Percentiles rank a stretch among this genome's conserved stretches.
Conservation (phyloP, 495 filamentous ascomycete genomes). For the Neurospora tetraspora region DNA sequence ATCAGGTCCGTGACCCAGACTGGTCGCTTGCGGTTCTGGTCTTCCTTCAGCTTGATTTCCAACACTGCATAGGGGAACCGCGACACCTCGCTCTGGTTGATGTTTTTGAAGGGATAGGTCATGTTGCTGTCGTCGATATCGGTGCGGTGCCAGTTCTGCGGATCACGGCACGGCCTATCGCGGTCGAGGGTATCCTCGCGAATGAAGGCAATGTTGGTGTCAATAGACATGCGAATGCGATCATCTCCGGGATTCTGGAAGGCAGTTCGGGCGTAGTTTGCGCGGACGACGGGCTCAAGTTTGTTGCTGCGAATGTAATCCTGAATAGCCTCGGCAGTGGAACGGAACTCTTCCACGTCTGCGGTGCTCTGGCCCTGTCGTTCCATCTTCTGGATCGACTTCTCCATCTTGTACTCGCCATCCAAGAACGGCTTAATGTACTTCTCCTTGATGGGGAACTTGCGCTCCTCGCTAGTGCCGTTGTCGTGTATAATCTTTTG, state of each 20-base stretch:
- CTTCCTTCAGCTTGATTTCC: constrained; percentile 83
- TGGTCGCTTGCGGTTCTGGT: constrained; percentile 50
- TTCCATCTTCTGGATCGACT: constrained; percentile 74
- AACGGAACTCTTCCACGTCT: constrained; percentile 57
- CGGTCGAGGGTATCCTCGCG: constrained; percentile 80
- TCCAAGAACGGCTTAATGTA: constrained; percentile 83
- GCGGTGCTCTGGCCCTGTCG: constrained; percentile 48
- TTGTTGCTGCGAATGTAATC: constrained; percentile 65
- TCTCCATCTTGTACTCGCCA: constrained; percentile 87
- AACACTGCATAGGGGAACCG: constrained; percentile 84
- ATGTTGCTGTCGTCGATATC: constrained; percentile 80
- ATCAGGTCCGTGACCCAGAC: constrained; percentile 87
- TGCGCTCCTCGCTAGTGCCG: constrained; percentile 62
- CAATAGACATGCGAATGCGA: constrained; percentile 81
- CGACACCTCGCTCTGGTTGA: constrained; percentile 86
- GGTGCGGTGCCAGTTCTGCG: constrained; percentile 76
- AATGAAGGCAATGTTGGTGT: constrained; percentile 86
- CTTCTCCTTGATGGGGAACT: constrained; percentile 83
- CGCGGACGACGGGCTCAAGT: constrained; percentile 76
- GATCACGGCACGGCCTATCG: constrained; percentile 78
- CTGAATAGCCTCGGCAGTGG: constrained; percentile 68
- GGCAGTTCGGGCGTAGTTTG: constrained; percentile 88
- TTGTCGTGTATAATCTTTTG: constrained; percentile 77
- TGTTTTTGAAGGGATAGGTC: constrained; percentile 72
- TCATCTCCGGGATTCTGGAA: constrained; percentile 95